Base-by-base conservation (phyloP, 768 basidiomycete genomes). In the Vishniacozyma victoriae region DNA sequence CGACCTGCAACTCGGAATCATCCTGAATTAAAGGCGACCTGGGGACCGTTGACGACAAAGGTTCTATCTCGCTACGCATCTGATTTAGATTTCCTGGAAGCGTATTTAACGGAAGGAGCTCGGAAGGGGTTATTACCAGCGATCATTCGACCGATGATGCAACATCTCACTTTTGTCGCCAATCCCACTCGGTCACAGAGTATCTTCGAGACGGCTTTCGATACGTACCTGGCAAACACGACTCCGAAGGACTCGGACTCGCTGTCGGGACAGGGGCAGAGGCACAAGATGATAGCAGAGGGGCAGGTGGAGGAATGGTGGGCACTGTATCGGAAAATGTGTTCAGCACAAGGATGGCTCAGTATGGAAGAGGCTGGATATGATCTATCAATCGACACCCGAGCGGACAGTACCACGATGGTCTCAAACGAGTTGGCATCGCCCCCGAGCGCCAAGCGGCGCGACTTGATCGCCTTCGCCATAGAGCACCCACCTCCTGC, bases 91-190 rank as follows among this genome's bases (percentile, higher is more conserved):
- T 54, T 62, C 16, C 23, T 60, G 6, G 23, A 37, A 3, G 44
- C 44, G 11, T 52, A 62, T 27, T 23, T 60, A 36, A n/a, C 35
- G 4, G 35, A 54, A 3, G 46, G 36, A 16, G 64, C 49, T 3
- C 35, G 48, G 39, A 66, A 66, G 45, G 64, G 64, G 7, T 37
- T 60, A 23, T 27, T 60, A 38, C 64, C 64, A 14, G 42, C 48
- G 3, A 31, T 62, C 11, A 20, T 57, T 7, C 46, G 41, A 16
- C 55, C 46, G 5, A 20, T 66, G 0, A 35, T 62, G 20, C 26
- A 39, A 3, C 59, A 62, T 48, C 27, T 66, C 12, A 49, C 55
- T 2, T 36, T 51, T 18, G 18, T 39, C 19, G 29, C 41, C 26
- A 46, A 46, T 5, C 50, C 48, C 3, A 25, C 44, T 5, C 31